Evolutionary conservation across 805 yeast species (phyloP), one percentile per base, ranked within the genome.

Genomic region (Nematodospora valgi): DNA sequence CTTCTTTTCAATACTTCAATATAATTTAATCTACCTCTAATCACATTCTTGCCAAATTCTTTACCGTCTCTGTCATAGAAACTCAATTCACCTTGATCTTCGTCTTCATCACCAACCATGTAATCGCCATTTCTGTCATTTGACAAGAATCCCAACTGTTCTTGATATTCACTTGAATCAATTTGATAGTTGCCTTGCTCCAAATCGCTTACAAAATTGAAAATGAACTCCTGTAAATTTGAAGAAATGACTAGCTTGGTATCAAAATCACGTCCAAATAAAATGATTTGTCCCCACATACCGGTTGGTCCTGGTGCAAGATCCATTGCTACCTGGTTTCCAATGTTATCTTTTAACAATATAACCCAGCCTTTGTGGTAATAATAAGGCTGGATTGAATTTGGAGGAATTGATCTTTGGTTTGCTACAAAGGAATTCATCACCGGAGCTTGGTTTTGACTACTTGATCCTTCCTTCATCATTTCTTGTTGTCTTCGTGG

Each of bases 201-300:
- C 45, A 67, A 58, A 50, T 68, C 73, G 16, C 45, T 43, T 9
- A 66, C 62, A 35, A 47, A 62, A n/a, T 45, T 47, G 43, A 59
- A 67, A 9, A 68, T 45, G 38, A 68, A 66, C 39, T 67, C 72
- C 36, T 62, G 64, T 37, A 66, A 63, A 34, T 43, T 51, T 8
- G 44, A 33, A 5, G 72, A 70, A 31, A 68, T 41, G 12, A 64
- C 68, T 38, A 64, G 50, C 45, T 68, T 68, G 26, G 68, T 64
- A 45, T 68, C 73, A 42, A 51, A 68, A 35, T 68, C 72, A 38
- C 73, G 55, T 11, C 73, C 73, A 39, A 63, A 68, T 13, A 68
- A 43, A 32, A 68, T 68, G 18, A 68, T 49, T 43, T 68, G 73
- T 11, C 73, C 73, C 67, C 68, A 62, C 8, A 32, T 39, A 18